These are phyloP conservation scores for Phylloporus sp. DNA, from an alignment of 768 basidiomycete species.

Conservation along the genomic window DNA sequence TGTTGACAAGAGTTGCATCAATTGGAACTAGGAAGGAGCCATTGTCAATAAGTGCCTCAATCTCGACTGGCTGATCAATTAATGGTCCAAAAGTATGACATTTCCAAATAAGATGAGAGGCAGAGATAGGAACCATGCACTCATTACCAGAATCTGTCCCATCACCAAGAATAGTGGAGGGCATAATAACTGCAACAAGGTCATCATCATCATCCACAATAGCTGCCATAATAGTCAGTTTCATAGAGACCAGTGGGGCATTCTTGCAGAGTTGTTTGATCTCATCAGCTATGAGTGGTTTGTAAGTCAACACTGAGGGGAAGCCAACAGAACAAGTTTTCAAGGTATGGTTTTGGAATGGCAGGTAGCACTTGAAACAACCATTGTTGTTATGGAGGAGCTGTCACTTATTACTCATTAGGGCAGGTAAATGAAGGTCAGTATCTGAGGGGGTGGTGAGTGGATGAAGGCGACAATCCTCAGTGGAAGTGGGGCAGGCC, in stretches of 20 bases:
- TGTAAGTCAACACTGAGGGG: conserved; percentile 14
- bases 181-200: not conserved
- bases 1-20: conserved; percentile 9
- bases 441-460: not conserved
- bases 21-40: conserved; percentile 33
- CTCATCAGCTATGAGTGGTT: conserved; percentile 1
- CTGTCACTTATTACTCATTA: conserved; percentile 3
- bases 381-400: conserved; percentile 16
- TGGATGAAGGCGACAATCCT: not conserved
- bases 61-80: not conserved
- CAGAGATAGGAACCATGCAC: conserved; percentile 3
- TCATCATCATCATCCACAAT: not conserved
- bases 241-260: too few relatives aligned
- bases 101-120: conserved; percentile 8
- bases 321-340: conserved; percentile 20
- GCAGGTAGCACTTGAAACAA: conserved; percentile 24
- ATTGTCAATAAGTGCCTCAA: conserved; percentile 25
- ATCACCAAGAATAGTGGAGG: not conserved
- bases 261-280: too few relatives aligned
- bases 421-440: not conserved
- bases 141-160: not conserved
- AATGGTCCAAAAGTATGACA: conserved; percentile 8
- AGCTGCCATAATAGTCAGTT: not conserved
- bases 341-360: not conserved
- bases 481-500: too few relatives aligned